Percentiles rank a stretch among this genome's conserved stretches.
Conservation (phyloP, 2,329 filamentous ascomycete species). For the Pleomassaria siparia region DNA sequence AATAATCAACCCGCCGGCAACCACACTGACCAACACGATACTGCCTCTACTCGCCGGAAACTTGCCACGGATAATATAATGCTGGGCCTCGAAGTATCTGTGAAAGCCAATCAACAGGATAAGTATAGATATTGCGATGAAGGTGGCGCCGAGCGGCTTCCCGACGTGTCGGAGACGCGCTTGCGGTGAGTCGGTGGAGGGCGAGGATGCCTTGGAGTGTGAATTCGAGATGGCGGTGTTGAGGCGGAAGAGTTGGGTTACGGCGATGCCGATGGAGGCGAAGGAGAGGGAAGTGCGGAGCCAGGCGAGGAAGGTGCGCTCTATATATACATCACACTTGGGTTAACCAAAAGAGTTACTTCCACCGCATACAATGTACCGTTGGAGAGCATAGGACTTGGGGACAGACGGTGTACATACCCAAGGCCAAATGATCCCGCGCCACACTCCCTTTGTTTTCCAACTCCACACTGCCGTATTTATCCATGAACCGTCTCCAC, state of each 20-base stretch:
- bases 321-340: slow-evolving; percentile 49
- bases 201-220: slow-evolving; percentile 7
- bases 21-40: slow-evolving; percentile 67
- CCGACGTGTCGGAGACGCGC: slow-evolving; percentile 30
- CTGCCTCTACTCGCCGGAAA: slow-evolving; percentile 78
- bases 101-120: slow-evolving; percentile 76
- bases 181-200: slow-evolving; percentile 21
- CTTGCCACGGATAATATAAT: slow-evolving; percentile 78
- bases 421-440: slow-evolving; percentile 77
- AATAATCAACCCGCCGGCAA: slow-evolving; percentile 63
- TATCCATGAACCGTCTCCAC: slow-evolving; percentile 58
- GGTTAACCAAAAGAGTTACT: too few species aligned
- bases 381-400: slow-evolving; percentile 1
- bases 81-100: slow-evolving; percentile 74
- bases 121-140: slow-evolving; percentile 73
- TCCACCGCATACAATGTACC: too few species aligned
- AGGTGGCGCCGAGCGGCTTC: slow-evolving; percentile 63
- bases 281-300: slow-evolving; percentile 80
- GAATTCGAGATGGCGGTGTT: slow-evolving; percentile 61
- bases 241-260: slow-evolving; percentile 82
- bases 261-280: slow-evolving; percentile 77
- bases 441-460: slow-evolving; percentile 87
- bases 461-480: slow-evolving; percentile 69
- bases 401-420: slow-evolving; percentile 51
- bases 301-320: slow-evolving; percentile 85